Evolutionary conservation across 805 yeast genomes (phyloP).

Genomic region (Maudiozyma pseudohumilis): DNA sequence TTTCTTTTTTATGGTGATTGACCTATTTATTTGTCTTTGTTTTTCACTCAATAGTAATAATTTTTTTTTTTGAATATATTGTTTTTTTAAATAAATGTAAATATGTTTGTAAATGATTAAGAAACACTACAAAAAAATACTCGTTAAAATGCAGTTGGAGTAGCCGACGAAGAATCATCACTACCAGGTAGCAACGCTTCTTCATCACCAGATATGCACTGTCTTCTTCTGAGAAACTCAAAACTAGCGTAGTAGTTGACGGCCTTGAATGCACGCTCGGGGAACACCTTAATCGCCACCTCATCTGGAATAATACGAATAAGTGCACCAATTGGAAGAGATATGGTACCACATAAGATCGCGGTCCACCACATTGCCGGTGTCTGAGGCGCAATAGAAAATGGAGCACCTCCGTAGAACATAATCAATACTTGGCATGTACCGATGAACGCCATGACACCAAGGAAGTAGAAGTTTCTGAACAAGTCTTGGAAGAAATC

Average conservation of each 20-base stretch:
- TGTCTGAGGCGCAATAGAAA: conserved; percentile 69
- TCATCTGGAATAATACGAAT: conserved; percentile 77
- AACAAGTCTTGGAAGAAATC: conserved; percentile 76
- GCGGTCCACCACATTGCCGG: conserved; percentile 88
- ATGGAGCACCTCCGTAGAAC: conserved; percentile 97
- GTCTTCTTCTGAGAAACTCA: conserved; percentile 16
- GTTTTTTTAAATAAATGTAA: not conserved
- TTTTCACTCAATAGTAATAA: too few relatives aligned
- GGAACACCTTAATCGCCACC: conserved; percentile 59
- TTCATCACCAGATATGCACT: conserved; percentile 19
- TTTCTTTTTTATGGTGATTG: too few relatives aligned
- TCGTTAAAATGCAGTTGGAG: conserved; percentile 25
- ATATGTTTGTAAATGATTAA: not conserved
- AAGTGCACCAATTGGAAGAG: conserved; percentile 70
- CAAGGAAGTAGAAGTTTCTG: conserved; percentile 74
- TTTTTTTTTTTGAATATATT: conserved; percentile 1
- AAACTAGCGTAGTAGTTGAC: conserved; percentile 17
- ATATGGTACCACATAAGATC: conserved; percentile 63
- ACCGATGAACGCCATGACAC: conserved; percentile 63
- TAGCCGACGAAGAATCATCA: conserved; percentile 6
- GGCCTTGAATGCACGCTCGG: conserved; percentile 32
- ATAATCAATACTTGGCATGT: conserved; percentile 81
- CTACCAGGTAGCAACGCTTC: conserved; percentile 16
- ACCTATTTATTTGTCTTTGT: too few relatives aligned
- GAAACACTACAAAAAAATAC: not conserved